Conservation (phyloP, 768 basidiomycete genomes). For the Tulasnella sp. region DNA sequence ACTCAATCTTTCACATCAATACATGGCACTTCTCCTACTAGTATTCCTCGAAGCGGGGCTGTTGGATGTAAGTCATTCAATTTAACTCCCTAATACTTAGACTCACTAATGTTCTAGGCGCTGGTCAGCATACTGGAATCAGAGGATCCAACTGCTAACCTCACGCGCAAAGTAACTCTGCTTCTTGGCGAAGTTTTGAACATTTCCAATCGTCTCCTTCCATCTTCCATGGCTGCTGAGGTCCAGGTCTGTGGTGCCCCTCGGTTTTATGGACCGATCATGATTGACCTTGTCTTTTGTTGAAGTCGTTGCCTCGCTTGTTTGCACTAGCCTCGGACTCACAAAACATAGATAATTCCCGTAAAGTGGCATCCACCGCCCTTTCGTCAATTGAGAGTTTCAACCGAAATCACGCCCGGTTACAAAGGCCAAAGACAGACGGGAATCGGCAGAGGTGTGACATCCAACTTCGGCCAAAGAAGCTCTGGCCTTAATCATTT, state of each 20-base stretch:
- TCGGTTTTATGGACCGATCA: background rate
- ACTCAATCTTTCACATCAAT: constrained; percentile 85
- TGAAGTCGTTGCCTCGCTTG: constrained; percentile 74
- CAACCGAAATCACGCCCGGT: constrained; percentile 71
- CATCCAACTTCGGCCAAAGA: too few relatives aligned
- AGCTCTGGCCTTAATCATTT: background rate
- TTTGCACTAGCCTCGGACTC: constrained; percentile 76
- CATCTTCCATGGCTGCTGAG: constrained; percentile 65
- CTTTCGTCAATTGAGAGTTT: constrained; percentile 85
- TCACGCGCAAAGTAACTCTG: constrained; percentile 83
- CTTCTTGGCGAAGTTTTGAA: constrained; percentile 86
- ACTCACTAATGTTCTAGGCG: constrained; percentile 39
- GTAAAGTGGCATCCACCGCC: constrained; percentile 74
- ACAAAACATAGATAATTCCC: constrained; percentile 48
- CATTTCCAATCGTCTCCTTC: constrained; percentile 77
- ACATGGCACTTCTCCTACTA: constrained; percentile 71
- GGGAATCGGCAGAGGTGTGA: constrained; percentile 53
- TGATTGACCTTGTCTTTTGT: background rate
- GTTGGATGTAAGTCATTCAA: constrained; percentile 50
- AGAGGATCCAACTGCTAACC: constrained; percentile 44
- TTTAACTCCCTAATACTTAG: background rate
- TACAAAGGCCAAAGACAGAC: constrained; percentile 47
- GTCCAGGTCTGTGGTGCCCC: constrained; percentile 50
- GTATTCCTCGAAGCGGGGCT: constrained; percentile 82
- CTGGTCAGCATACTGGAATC: constrained; percentile 79